Evolutionary conservation across 768 basidiomycete species (phyloP).

Genomic region (Tremella fuciformis): DNA sequence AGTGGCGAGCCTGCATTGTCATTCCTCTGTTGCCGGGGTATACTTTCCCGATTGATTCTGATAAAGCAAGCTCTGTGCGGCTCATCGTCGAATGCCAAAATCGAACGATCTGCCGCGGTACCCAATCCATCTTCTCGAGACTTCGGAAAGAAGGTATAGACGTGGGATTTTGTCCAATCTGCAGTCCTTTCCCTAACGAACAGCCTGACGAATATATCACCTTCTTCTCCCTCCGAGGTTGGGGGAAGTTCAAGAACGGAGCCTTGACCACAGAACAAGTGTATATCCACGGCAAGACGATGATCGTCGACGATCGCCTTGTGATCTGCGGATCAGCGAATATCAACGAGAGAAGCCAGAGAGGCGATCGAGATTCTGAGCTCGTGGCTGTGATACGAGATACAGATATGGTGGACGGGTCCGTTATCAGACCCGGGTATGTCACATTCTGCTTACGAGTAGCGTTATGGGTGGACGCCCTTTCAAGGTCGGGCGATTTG

Average conservation of each 20-base stretch:
- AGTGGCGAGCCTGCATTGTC: constrained; percentile 84
- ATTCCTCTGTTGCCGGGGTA: constrained; percentile 93
- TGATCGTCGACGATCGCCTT: constrained; percentile 84
- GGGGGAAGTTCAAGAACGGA: constrained; percentile 84
- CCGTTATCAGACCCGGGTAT: constrained; percentile 35
- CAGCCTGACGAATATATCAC: constrained; percentile 90
- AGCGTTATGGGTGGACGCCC: constrained; percentile 92
- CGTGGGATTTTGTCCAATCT: constrained; percentile 55
- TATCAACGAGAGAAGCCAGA: constrained; percentile 93
- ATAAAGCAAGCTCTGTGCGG: constrained; percentile 86
- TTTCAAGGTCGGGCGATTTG: constrained; percentile 94
- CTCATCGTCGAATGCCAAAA: constrained; percentile 96
- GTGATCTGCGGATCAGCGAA: constrained; percentile 67
- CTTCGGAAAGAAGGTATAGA: constrained; percentile 83
- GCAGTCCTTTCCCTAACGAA: neutral
- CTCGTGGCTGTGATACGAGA: constrained; percentile 88
- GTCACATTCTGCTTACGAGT: constrained; percentile 5
- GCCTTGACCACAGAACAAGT: constrained; percentile 87
- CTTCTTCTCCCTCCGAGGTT: constrained; percentile 85
- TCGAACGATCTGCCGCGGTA: constrained; percentile 79
- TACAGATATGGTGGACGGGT: constrained; percentile 95
- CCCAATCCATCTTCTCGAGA: constrained; percentile 83
- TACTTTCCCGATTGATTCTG: constrained; percentile 84
- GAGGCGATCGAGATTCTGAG: constrained; percentile 96
- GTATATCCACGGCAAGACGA: constrained; percentile 81